A percentile compares a stretch with the other conserved stretches of the same genome.
Evolutionary conservation across 371 early-diverging fungal species (phyloP).

Genomic region (Lichtheimia ornata): DNA sequence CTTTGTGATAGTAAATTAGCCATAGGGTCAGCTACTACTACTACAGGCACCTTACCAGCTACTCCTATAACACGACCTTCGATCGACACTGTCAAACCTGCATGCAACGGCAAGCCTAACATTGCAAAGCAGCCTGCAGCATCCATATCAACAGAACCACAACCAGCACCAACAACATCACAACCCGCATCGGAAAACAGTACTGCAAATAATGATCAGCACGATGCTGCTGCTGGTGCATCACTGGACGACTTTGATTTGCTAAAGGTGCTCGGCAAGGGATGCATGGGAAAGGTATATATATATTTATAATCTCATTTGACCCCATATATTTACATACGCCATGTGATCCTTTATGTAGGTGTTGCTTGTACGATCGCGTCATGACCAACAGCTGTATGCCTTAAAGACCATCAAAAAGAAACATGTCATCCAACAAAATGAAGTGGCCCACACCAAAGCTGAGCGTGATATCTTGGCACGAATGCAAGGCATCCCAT

Average conservation of each 20-base stretch:
- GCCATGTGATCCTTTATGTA: constrained; percentile 32
- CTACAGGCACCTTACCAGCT: constrained; percentile 1
- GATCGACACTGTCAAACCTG: background rate
- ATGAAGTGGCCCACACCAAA: constrained; percentile 64
- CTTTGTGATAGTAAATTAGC: constrained; percentile 2
- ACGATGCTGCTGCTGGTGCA: constrained; percentile 3
- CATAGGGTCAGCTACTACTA: constrained; percentile 10
- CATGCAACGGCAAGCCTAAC: too few species aligned
- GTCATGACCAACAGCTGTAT: constrained; percentile 47
- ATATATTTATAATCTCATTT: background rate
- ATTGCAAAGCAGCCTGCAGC: background rate
- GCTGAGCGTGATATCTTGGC: constrained; percentile 75
- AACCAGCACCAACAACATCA: too few species aligned
- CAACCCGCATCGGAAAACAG: background rate
- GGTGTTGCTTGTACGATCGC: constrained; percentile 56
- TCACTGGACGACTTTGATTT: constrained; percentile 60
- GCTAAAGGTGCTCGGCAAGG: constrained; percentile 73
- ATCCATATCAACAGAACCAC: background rate
- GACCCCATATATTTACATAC: background rate
- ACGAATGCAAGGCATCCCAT: constrained; percentile 63
- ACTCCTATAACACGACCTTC: background rate
- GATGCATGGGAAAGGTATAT: constrained; percentile 72
- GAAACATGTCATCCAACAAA: constrained; percentile 58
- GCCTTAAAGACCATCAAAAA: constrained; percentile 79
- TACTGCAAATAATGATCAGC: constrained; percentile 1